Base-by-base conservation (phyloP, 129 eudicot genomes). In the Sambucus nigra region DNA sequence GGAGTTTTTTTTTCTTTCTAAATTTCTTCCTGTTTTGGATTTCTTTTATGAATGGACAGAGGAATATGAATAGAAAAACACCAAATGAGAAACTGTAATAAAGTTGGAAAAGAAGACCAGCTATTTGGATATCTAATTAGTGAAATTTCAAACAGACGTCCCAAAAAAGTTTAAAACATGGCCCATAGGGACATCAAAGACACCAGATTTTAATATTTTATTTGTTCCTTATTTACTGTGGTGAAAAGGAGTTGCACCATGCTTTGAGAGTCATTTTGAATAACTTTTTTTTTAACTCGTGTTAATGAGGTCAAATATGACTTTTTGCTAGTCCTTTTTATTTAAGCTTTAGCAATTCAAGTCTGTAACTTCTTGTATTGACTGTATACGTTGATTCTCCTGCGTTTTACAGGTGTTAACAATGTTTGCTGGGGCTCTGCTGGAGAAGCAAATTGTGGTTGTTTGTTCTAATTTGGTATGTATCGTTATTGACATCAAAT, bases 381-480 rank as follows among this genome's bases (percentile, higher is more conserved):
- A n/a, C n/a, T n/a, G n/a, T n/a, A n/a, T n/a, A n/a, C n/a, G 33
- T 33, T 60, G 39, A 42, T 25, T 61, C 21, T 24, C 32, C 29
- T 35, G 35, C 61, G 25, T 60, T 67, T 57, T 62, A 28, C 87
- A 92, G 99, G 81, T 92, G 8, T 64, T 92, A 71, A 80, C 99
- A 33, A 65, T 92, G 69, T 77, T 86, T 71, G 87, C 94, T 0
- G 96, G 85, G 58, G 96, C 95, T 56, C 85, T 92, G 46, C 78
- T 92, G 81, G 99, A 92, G 80, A 92, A 92, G 72, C 94, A 92
- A 64, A 86, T 82, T 63, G 82, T 78, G 26, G 64, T 92, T 50
- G 87, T 86, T 60, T 86, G 96, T 68, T 86, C 92, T 23, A 82
- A 85, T 54, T 63, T 85, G 95, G 95, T 85, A 69, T 48, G 79